Conservation (phyloP, 2,329 filamentous ascomycete species). For the Magnaporthales sp. region DNA sequence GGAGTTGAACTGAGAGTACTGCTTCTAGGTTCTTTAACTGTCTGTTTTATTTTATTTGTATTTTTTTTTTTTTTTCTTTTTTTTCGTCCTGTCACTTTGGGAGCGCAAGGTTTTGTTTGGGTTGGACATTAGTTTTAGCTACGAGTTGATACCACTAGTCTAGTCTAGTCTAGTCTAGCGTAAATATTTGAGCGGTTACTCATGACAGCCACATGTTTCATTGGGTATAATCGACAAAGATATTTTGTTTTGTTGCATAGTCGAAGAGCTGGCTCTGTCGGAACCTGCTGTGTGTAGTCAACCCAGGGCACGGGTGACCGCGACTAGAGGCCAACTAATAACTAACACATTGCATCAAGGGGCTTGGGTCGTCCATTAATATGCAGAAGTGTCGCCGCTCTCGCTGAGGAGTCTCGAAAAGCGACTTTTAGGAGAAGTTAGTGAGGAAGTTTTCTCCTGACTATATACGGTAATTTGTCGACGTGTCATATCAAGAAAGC, state of each 20-base stretch:
- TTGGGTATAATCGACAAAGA: no score
- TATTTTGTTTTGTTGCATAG: not conserved
- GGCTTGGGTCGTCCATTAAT: not conserved
- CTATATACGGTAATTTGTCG: no score
- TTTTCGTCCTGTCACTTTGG: not conserved
- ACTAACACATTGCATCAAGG: not conserved
- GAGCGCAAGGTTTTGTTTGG: not conserved
- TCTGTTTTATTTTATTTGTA: not conserved
- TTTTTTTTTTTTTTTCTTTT: not conserved
- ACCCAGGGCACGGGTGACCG: no score
- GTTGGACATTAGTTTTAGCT: not conserved
- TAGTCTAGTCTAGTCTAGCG: not conserved
- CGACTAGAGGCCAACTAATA: not conserved
- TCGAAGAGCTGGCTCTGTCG: not conserved
- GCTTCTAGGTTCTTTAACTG: not conserved
- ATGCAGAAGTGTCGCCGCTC: not conserved
- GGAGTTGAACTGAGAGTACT: slow-evolving; percentile 32
- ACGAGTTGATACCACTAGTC: not conserved
- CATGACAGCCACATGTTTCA: no score
- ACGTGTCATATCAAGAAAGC: no score
- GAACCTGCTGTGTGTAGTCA: not conserved
- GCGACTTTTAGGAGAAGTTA: not conserved
- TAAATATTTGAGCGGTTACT: not conserved
- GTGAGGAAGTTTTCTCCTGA: no score
- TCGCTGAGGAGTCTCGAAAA: not conserved